A percentile compares a stretch with the other conserved stretches of the same genome.
Evolutionary conservation across 2,329 filamentous ascomycete genomes (phyloP).

Genomic region (Ascochyta viciae-villosae): DNA sequence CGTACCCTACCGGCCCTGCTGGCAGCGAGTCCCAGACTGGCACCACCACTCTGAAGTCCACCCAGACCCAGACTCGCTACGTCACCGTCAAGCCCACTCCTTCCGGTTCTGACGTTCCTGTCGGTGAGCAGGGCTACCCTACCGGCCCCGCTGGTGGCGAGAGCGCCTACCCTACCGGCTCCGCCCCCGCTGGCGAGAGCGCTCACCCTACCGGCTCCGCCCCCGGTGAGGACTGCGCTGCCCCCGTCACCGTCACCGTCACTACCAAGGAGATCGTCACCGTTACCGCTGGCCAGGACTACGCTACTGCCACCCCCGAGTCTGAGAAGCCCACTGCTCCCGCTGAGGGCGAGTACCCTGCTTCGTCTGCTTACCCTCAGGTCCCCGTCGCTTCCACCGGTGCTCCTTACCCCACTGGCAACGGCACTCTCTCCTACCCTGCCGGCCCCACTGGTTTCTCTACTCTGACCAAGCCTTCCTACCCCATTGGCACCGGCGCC

Average conservation of each 20-base stretch:
- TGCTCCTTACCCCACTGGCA: conserved; percentile 34
- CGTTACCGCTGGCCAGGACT: conserved; percentile 37
- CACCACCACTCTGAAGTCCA: conserved; percentile 41
- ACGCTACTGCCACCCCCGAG: conserved; percentile 15
- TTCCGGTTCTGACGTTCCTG: conserved; percentile 20
- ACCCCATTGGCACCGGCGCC: conserved; percentile 28
- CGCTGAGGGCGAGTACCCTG: conserved; percentile 20
- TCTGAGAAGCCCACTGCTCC: conserved; percentile 19
- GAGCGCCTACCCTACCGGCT: neutral
- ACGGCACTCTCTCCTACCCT: conserved; percentile 36
- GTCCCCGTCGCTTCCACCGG: conserved; percentile 22
- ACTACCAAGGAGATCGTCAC: conserved; percentile 49
- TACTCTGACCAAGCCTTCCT: conserved; percentile 37
- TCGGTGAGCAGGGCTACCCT: conserved; percentile 22
- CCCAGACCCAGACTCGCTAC: conserved; percentile 45
- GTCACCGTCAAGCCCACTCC: conserved; percentile 44
- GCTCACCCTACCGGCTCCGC: conserved; percentile 13
- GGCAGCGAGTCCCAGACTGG: conserved; percentile 16
- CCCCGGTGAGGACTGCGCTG: conserved; percentile 35
- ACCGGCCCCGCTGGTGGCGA: conserved; percentile 22
- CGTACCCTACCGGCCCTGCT: conserved; percentile 20
- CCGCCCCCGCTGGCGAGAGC: conserved; percentile 13
- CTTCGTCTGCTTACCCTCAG: conserved; percentile 5
- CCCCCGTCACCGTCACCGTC: conserved; percentile 47
- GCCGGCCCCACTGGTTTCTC: conserved; percentile 42